Evolutionary conservation across 2,329 filamentous ascomycete species (phyloP), one percentile per base, ranked within the genome.

Genomic region (Talaromyces atroroseus): DNA sequence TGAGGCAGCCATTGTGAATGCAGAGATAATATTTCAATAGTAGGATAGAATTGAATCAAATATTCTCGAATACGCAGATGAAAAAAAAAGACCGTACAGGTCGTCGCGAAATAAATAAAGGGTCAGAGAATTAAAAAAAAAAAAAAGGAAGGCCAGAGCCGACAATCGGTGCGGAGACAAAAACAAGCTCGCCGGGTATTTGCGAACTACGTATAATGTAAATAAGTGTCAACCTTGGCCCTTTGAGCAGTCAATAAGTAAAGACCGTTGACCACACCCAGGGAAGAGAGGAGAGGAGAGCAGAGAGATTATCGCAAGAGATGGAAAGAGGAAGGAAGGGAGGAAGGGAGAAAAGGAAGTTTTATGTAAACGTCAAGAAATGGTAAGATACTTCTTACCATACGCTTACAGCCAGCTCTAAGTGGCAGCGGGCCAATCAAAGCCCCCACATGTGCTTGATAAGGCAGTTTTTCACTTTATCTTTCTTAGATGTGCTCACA

Each of bases 1-100:
- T 49, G 88, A 90, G 61, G 86, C 87, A 59, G 77, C 74, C 76
- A 80, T 78, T 45, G 32, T 21, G 18, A 42, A 21, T 44, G 40
- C 8, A 21, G 18, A 44, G 7, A 23, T 5, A 23, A 44, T 16
- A 20, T 14, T 21, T 21, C 40, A 44, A 42, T 6, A 5, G n/a
- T 11, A 11, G 6, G 8, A 42, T 42, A 42, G n/a, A 20, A 42
- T 42, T n/a, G 10, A 18, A 21, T 21, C n/a, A 12, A 11, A 12
- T 5, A 32, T 42, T 21, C 7, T 29, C 32, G 32, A 36, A 36
- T 14, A 8, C 2, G 32, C 14, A 16, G 32, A 34, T 8, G 3
- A 3, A 14, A 10, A 36, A 10, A 16, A 34, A 12, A 12, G 29
- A 4, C 32, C 32, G 16, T 12, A 36, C 32, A 36, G 8, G 32